These are phyloP conservation scores for Carex littledalei DNA, from an alignment of 176 grass and related monocot genomes.

Conservation along the genomic window DNA sequence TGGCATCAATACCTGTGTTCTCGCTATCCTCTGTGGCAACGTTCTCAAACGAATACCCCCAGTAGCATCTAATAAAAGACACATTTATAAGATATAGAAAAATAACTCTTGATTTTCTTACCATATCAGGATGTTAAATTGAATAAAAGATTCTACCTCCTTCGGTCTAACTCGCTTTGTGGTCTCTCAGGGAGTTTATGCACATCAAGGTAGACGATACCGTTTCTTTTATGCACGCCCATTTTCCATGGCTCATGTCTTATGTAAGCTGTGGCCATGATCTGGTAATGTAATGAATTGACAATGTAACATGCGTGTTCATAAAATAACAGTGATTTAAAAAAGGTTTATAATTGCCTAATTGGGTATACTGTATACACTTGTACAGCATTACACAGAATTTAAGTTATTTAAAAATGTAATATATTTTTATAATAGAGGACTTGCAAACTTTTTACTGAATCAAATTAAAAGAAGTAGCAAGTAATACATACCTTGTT, in stretches of 20 bases:
- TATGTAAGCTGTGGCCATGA: conserved; percentile 87
- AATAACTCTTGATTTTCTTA: neutral
- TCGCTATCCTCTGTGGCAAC: conserved; percentile 82
- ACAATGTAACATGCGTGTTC: neutral
- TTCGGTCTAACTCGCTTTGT: conserved; percentile 57
- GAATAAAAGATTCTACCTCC: conserved; percentile 41
- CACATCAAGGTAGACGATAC: conserved; percentile 97
- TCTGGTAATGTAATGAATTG: conserved; percentile 39
- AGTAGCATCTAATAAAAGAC: conserved; percentile 62
- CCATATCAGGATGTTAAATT: conserved; percentile 13
- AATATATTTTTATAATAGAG: neutral
- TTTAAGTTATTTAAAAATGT: neutral
- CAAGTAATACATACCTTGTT: conserved; percentile 69
- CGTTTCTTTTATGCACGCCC: conserved; percentile 89
- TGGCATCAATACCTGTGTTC: conserved; percentile 89
- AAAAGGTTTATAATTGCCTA: neutral
- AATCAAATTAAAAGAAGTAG: neutral
- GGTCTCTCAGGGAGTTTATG: conserved; percentile 92
- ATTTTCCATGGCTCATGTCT: conserved; percentile 97
- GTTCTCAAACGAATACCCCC: conserved; percentile 98
- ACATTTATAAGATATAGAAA: conserved; percentile 3
- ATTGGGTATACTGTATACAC: neutral
- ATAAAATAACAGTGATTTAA: neutral
- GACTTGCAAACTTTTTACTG: neutral
- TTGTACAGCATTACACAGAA: neutral